A percentile compares a stretch with the other conserved stretches of the same genome.
Evolutionary conservation across 768 basidiomycete genomes (phyloP).

Genomic region (Lactifluus echinatus): DNA sequence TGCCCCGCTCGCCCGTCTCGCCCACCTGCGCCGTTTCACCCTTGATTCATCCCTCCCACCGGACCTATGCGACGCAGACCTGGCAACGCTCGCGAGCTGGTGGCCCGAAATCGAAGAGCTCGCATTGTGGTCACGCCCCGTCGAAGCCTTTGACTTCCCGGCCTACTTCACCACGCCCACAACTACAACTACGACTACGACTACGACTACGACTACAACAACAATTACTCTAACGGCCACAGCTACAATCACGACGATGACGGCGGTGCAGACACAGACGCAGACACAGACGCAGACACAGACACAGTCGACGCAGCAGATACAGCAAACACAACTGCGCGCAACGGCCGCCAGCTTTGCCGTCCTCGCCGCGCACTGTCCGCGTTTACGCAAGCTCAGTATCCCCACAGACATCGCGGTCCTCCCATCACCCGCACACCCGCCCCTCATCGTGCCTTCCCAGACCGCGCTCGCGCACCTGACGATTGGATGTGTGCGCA

Average conservation of each 20-base stretch:
- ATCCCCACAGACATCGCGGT: conserved; percentile 21
- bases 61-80: conserved; percentile 23
- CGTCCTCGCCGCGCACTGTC: conserved; percentile 23
- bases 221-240: no score
- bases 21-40: conserved; percentile 22
- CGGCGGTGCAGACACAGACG: no score
- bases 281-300: no score
- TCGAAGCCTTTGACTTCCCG: conserved; percentile 18
- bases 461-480: conserved; percentile 18
- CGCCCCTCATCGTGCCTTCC: background rate
- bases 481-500: conserved; percentile 22
- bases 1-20: conserved; percentile 23
- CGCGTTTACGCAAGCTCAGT: conserved; percentile 19
- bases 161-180: conserved; percentile 13
- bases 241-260: no score
- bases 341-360: conserved; percentile 22
- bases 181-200: background rate
- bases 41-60: conserved; percentile 24
- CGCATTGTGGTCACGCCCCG: conserved; percentile 22
- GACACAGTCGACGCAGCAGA: no score
- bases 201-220: no score
- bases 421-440: conserved; percentile 1
- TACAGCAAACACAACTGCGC: conserved; percentile 1
- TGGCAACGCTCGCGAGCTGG: conserved; percentile 24
- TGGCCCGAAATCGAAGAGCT: conserved; percentile 26